These are phyloP conservation scores for Suhomyces taliae DNA, from an alignment of 1,139 yeast genomes.

Conservation along the genomic window DNA sequence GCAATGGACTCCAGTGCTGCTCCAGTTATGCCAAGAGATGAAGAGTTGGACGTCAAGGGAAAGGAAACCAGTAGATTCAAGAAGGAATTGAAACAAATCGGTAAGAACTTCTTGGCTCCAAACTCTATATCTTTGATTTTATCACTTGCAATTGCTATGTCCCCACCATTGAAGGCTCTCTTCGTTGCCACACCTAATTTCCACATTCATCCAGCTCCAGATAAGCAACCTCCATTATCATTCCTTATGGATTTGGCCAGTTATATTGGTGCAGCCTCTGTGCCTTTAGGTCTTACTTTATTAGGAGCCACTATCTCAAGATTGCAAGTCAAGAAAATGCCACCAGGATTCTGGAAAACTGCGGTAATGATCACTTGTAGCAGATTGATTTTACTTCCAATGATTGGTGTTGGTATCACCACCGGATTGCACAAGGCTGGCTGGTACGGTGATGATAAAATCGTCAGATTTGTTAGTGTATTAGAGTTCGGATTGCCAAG, in stretches of 20 bases:
- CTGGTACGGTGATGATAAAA: constrained; percentile 52
- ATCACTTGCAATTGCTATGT: constrained; percentile 68
- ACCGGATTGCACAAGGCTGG: constrained; percentile 46
- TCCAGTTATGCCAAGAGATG: constrained; percentile 10
- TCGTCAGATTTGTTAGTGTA: constrained; percentile 64
- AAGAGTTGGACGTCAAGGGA: background rate
- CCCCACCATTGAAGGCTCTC: constrained; percentile 83
- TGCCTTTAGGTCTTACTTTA: constrained; percentile 78
- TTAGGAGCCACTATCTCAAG: constrained; percentile 87
- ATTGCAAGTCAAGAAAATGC: constrained; percentile 56
- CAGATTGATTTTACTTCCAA: constrained; percentile 41
- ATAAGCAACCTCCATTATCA: constrained; percentile 75
- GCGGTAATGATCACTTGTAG: constrained; percentile 37
- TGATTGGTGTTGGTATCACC: constrained; percentile 47
- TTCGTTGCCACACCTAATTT: constrained; percentile 48
- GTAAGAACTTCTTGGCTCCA: constrained; percentile 66
- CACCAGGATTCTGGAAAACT: constrained; percentile 71
- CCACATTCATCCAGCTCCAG: constrained; percentile 69
- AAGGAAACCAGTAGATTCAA: background rate
- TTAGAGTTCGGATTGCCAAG: constrained; percentile 80
- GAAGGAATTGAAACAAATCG: constrained; percentile 1
- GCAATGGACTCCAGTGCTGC: constrained; percentile 13
- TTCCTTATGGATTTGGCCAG: constrained; percentile 77
- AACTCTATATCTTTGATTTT: constrained; percentile 64
- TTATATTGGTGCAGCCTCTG: constrained; percentile 84